Base-by-base conservation (phyloP, 2,329 filamentous ascomycete species). In the Nectriaceae sp. region DNA sequence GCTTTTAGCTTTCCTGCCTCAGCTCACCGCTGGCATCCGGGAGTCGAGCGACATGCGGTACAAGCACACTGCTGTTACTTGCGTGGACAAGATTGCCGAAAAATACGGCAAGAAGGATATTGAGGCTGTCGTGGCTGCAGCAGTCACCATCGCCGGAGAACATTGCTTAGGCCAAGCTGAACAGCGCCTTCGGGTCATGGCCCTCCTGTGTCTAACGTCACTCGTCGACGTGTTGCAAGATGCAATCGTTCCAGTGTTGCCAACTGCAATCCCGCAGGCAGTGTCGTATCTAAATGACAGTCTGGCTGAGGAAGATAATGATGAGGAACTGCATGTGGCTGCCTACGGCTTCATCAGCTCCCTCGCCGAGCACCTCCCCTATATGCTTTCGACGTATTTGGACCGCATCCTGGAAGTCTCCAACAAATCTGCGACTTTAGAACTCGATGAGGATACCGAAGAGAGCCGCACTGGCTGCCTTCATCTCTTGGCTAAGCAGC, bases 51-150 rank as follows among this genome's bases (percentile, higher is more conserved):
- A 94, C 56, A 80, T 87, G 44, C 78, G 84, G 21, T 87, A 94
- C 67, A 91, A 93, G 70, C 87, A 91, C 61, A 90, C 89, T 11
- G 89, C 92, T 1, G 85, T 99, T 53, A 85, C 85, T 29, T 97
- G 93, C 60, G 87, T 97, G 38, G 92, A 97, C 71, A 89, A 90
- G 68, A 95, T 99, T 54, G 83, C 89, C 3, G 92, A 97, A 70
- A 93, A 93, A 67, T 97, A 96, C 66, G 95, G 94, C 57, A 95
- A 94, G 75, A 95, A 92, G 67, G 89, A 96, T 62, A 78, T 88
- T 2, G 83, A 88, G 57, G 85, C 84, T 38, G 88, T 96, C 38
- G 78, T 88, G 21, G 81, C 82, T 4, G 88, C 91, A 4, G 90
- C 91, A 4, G 77, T 84, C 50, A 87, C 87, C 2, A 87, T 99